Evolutionary conservation across 352 stramenopile species (phyloP).

Genomic region (Pythium guiyangense): DNA sequence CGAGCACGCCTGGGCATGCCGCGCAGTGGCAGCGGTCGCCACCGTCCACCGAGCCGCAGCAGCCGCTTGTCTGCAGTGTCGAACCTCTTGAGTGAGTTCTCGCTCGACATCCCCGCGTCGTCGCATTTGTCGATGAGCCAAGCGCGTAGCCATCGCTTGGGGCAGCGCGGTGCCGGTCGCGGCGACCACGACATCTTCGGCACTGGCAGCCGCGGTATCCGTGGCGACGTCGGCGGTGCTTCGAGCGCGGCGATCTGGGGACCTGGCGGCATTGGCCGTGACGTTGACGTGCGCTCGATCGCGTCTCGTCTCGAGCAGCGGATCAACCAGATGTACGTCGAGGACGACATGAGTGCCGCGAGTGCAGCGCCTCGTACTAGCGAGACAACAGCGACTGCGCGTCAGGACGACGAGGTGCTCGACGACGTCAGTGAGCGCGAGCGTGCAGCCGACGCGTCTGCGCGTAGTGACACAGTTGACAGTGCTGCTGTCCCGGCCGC

Average conservation of each 20-base stretch:
- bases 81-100: conserved; percentile 80
- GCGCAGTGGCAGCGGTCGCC: conserved; percentile 35
- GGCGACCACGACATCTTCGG: conserved; percentile 52
- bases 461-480: too few species aligned
- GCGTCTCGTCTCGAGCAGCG: conserved; percentile 73
- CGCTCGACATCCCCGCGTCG: conserved; percentile 62
- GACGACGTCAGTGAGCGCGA: too few species aligned
- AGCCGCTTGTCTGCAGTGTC: conserved; percentile 68
- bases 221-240: conserved; percentile 23
- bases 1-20: conserved; percentile 25
- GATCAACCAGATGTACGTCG: conserved; percentile 42
- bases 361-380: conserved; percentile 1
- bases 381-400: background rate
- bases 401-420: too few species aligned
- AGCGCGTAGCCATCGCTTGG: conserved; percentile 18
- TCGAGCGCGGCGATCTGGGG: conserved; percentile 33
- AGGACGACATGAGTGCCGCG: conserved; percentile 21
- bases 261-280: conserved; percentile 19
- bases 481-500: background rate
- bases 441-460: too few species aligned
- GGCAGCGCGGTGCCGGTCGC: conserved; percentile 39
- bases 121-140: conserved; percentile 30
- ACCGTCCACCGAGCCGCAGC: conserved; percentile 47
- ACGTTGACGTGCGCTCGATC: conserved; percentile 62
- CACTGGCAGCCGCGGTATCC: conserved; percentile 28